Evolutionary conservation across 176 grass and related monocot genomes (phyloP).

Genomic region (Chrysopogon serrulatus): DNA sequence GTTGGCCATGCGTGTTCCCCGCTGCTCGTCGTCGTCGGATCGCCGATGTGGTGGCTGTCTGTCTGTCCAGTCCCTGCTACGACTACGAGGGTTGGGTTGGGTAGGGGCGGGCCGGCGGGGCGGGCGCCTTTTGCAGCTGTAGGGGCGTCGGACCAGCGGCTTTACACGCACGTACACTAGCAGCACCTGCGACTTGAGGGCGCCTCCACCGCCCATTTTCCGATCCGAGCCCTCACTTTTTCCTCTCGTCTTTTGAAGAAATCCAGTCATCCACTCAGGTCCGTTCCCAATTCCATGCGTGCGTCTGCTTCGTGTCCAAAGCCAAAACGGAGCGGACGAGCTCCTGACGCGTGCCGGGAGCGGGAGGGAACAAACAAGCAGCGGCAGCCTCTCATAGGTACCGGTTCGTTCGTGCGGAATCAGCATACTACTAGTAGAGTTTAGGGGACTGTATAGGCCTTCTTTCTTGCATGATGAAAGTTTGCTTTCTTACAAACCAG

Average conservation of each 20-base stretch:
- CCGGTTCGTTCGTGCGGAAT: neutral
- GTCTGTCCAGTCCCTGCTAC: too few relatives aligned
- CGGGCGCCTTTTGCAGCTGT: neutral
- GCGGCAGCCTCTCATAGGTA: neutral
- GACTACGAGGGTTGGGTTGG: too few relatives aligned
- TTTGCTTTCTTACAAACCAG: neutral
- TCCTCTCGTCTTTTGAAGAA: neutral
- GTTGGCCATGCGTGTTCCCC: neutral
- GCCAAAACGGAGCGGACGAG: too few relatives aligned
- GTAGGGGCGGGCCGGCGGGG: too few relatives aligned
- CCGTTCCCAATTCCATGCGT: neutral
- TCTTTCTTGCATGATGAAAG: neutral
- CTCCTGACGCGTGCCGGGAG: neutral
- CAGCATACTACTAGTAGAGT: neutral
- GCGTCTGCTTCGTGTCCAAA: neutral
- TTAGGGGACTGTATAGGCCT: neutral
- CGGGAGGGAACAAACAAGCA: too few relatives aligned
- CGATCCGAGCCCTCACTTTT: too few relatives aligned
- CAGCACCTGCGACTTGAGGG: neutral
- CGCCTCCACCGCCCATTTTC: neutral
- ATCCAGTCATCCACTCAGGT: neutral
- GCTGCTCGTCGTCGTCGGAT: neutral
- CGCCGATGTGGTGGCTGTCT: neutral
- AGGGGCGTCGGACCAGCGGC: neutral
- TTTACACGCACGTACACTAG: conserved; percentile 9